Evolutionary conservation across 164 flowering plant genomes (phyloP).

Genomic region (Cinnamomum chago): DNA sequence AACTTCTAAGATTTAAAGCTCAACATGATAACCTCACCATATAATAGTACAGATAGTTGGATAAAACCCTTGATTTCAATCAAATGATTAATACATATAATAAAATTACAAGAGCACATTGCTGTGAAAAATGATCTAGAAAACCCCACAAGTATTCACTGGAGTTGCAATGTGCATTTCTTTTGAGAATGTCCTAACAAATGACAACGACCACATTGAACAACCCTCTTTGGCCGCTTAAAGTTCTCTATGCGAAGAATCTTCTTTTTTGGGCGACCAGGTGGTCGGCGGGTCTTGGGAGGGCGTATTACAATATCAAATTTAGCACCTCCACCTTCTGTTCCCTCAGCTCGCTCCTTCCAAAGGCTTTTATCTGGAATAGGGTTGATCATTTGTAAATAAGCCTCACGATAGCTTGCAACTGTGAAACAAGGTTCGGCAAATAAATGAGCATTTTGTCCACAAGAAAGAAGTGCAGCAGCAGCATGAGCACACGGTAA

Average conservation of each 20-base stretch:
- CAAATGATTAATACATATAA: not conserved
- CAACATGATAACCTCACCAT: not conserved
- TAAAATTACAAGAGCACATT: not conserved
- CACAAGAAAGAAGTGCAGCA: conserved; percentile 82
- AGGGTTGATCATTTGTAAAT: conserved; percentile 39
- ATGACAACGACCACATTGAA: conserved; percentile 91
- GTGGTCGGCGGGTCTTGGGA: conserved; percentile 88
- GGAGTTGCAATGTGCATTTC: conserved; percentile 43
- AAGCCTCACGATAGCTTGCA: conserved; percentile 40
- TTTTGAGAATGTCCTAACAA: conserved; percentile 91
- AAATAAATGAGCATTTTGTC: conserved; percentile 44
- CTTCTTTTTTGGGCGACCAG: conserved; percentile 93
- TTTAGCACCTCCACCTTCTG: conserved; percentile 69
- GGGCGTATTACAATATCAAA: conserved; percentile 62
- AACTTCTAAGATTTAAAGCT: not conserved
- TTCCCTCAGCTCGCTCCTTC: conserved; percentile 63
- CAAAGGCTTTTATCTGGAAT: conserved; percentile 54
- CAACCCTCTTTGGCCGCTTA: conserved; percentile 62
- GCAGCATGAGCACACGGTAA: conserved; percentile 96
- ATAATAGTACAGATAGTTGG: not conserved
- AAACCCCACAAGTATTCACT: not conserved
- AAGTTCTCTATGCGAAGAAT: conserved; percentile 67
- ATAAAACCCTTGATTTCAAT: not conserved
- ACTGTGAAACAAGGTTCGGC: conserved; percentile 55
- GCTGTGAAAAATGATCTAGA: not conserved